These are phyloP conservation scores for Aphanomyces euteiches DNA, from an alignment of 352 stramenopile species.

Conservation along the genomic window DNA sequence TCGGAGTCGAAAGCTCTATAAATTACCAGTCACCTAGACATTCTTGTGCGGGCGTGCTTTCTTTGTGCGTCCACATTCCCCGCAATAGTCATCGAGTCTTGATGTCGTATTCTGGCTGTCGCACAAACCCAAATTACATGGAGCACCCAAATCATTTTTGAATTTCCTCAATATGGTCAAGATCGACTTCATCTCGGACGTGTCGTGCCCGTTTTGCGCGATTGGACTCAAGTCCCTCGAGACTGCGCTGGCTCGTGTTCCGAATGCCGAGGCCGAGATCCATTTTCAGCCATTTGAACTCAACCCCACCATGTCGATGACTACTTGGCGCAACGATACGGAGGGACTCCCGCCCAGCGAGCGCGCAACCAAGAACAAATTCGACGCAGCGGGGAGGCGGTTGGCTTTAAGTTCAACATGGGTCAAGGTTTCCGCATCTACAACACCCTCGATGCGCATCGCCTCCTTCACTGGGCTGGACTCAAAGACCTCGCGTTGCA, in stretches of 20 bases:
- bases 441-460: background rate
- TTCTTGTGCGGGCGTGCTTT: too few relatives aligned
- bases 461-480: background rate
- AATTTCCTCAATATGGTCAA: background rate
- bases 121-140: too few relatives aligned
- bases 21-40: too few relatives aligned
- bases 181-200: conserved; percentile 1
- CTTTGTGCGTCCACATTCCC: too few relatives aligned
- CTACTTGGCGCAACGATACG: background rate
- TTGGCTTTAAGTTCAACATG: background rate
- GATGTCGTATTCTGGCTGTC: too few relatives aligned
- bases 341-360: background rate
- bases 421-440: conserved; percentile 1
- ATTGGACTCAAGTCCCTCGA: conserved; percentile 4
- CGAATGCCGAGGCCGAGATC: background rate
- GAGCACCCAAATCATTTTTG: too few relatives aligned
- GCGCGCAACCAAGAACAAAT: background rate
- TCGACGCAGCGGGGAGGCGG: background rate
- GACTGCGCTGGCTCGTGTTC: background rate
- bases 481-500: background rate
- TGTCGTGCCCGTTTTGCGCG: background rate
- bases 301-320: background rate
- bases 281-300: conserved; percentile 3
- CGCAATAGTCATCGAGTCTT: too few relatives aligned
- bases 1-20: too few relatives aligned